A percentile compares a stretch with the other conserved stretches of the same genome.
Evolutionary conservation across 257 asterid species (phyloP).

Genomic region (Solanum lycopersicoides): DNA sequence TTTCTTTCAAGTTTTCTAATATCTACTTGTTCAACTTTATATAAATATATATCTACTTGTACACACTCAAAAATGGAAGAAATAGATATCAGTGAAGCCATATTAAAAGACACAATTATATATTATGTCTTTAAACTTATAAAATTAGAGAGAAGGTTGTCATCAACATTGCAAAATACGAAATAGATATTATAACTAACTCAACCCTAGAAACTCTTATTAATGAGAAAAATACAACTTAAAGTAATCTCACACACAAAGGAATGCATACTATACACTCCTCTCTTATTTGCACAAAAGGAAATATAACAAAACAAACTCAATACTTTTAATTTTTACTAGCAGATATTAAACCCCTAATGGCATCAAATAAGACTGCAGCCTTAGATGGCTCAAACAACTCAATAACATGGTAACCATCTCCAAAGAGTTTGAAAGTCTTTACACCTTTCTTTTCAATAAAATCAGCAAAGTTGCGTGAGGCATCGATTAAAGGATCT

Average conservation of each 20-base stretch:
- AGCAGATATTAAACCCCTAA: slow-evolving; percentile 6
- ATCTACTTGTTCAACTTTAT: too few species aligned
- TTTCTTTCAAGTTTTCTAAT: too few species aligned
- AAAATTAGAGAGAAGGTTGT: neutral
- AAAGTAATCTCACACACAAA: neutral
- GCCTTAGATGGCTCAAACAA: slow-evolving; percentile 19
- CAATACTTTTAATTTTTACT: neutral
- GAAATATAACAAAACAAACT: neutral
- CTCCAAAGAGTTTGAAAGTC: slow-evolving; percentile 8
- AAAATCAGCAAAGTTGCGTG: slow-evolving; percentile 12
- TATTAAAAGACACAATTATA: too few species aligned
- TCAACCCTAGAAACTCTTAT: neutral
- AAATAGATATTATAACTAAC: neutral
- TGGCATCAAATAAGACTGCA: slow-evolving; percentile 1
- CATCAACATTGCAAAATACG: neutral
- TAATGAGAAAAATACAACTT: too few species aligned
- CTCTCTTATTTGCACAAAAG: neutral
- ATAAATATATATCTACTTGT: too few species aligned
- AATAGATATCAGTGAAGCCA: too few species aligned
- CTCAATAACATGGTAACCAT: slow-evolving; percentile 37
- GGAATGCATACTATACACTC: neutral
- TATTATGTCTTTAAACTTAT: neutral
- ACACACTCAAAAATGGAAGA: too few species aligned
- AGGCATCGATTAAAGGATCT: slow-evolving; percentile 21
- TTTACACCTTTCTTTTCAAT: slow-evolving; percentile 21